phyloP scores from a whole-genome alignment of 495 filamentous ascomycete genomes.

The Penicillium taxi region DNA sequence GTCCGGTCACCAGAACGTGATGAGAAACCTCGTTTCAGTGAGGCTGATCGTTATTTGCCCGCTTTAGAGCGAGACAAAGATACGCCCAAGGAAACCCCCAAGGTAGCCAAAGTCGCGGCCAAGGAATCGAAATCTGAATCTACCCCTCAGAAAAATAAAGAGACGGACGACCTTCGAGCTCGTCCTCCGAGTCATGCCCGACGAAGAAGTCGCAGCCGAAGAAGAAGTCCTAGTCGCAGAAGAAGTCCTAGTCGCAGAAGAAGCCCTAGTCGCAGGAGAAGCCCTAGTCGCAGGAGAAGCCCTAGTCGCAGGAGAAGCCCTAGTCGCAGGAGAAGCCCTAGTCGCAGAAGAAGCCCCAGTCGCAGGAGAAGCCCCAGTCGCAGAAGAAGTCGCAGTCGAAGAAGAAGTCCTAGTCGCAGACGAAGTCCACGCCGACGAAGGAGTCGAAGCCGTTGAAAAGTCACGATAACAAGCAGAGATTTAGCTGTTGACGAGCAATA shows the following conservation, averaged over 20 bases:
- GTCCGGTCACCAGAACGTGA: constrained; percentile 31
- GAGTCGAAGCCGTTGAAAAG: constrained; percentile 13
- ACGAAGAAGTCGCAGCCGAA: constrained; percentile 8
- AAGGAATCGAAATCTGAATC: constrained; percentile 21
- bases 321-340: constrained; percentile 1
- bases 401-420: constrained; percentile 9
- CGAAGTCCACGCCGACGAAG: constrained; percentile 15
- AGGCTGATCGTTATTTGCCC: constrained; percentile 52
- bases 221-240: not conserved
- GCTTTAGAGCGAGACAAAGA: constrained; percentile 27
- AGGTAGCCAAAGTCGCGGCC: constrained; percentile 13
- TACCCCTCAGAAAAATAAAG: not conserved
- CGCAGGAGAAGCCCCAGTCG: constrained; percentile 13
- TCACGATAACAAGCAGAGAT: not conserved
- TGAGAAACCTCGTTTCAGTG: constrained; percentile 18
- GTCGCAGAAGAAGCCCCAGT: constrained; percentile 6
- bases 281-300: constrained; percentile 13
- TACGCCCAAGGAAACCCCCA: constrained; percentile 7
- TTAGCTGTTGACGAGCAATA: too few relatives aligned
- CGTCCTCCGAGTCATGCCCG: constrained; percentile 15
- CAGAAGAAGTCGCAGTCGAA: constrained; percentile 2
- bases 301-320: constrained; percentile 9
- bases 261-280: constrained; percentile 12
- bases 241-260: constrained; percentile 7
- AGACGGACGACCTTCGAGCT: constrained; percentile 21